A percentile compares a stretch with the other conserved stretches of the same genome.
Evolutionary conservation across 31 red algal genomes (phyloP).

Genomic region (Odonthalia washingtoniensis): DNA sequence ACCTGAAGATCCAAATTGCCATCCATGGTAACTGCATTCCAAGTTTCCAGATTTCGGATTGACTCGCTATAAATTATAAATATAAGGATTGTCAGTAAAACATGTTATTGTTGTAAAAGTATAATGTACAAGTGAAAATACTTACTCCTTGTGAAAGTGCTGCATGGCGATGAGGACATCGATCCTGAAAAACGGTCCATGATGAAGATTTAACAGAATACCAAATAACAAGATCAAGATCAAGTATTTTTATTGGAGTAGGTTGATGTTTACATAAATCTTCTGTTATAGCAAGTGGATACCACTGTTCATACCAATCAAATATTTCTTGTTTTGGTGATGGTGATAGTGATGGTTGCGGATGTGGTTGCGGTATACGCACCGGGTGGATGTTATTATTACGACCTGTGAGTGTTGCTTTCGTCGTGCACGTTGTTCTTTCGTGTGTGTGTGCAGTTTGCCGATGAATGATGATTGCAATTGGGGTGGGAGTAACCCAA

Average conservation of each 20-base stretch:
- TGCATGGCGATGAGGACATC: conserved; percentile 52
- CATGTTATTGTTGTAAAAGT: background rate
- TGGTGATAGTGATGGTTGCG: too few species aligned
- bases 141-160: conserved; percentile 53
- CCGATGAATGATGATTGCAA: too few species aligned
- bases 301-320: conserved; percentile 50
- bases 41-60: conserved; percentile 1
- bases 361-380: too few species aligned
- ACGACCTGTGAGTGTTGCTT: too few species aligned
- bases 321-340: conserved; percentile 20
- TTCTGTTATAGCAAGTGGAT: conserved; percentile 32
- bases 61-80: conserved; percentile 29
- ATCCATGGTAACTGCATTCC: conserved; percentile 61
- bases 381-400: too few species aligned
- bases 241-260: conserved; percentile 24
- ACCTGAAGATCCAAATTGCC: conserved; percentile 48
- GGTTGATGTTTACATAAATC: conserved; percentile 2
- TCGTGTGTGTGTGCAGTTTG: too few species aligned
- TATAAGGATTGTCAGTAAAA: background rate
- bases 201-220: background rate
- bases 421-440: too few species aligned
- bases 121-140: background rate
- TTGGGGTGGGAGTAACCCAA: too few species aligned
- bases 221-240: conserved; percentile 42
- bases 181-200: conserved; percentile 47